These are phyloP conservation scores for Cryptosporidium muris DNA, from an alignment of 169 alveolate species.

Conservation along the genomic window DNA sequence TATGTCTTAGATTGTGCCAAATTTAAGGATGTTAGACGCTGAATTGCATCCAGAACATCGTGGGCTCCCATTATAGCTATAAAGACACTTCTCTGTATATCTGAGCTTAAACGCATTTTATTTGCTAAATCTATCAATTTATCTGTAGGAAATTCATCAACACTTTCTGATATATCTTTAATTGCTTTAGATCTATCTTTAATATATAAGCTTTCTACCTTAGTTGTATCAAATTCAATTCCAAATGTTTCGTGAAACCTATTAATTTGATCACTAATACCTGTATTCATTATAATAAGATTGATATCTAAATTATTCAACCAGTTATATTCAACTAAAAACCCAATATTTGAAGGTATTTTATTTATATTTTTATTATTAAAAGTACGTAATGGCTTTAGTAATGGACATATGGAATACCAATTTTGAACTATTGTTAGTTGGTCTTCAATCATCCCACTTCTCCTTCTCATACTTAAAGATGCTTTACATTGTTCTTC, in stretches of 20 bases:
- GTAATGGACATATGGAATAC: slow-evolving; percentile 8
- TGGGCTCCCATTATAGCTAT: slow-evolving; percentile 43
- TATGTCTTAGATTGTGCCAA: slow-evolving; percentile 16
- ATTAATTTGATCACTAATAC: neutral
- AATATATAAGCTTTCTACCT: too few species aligned
- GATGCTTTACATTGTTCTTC: slow-evolving; percentile 1
- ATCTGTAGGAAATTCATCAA: neutral
- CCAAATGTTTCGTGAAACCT: slow-evolving; percentile 1
- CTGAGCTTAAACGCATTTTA: slow-evolving; percentile 43
- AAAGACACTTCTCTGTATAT: slow-evolving; percentile 66
- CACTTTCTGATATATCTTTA: neutral
- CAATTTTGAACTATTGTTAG: slow-evolving; percentile 24
- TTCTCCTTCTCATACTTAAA: slow-evolving; percentile 9
- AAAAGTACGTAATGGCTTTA: neutral
- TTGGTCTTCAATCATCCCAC: slow-evolving; percentile 50
- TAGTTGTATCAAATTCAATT: neutral
- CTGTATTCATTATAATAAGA: neutral
- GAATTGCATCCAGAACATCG: slow-evolving; percentile 43
- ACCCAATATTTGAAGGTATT: slow-evolving; percentile 28
- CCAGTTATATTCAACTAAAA: slow-evolving; percentile 42
- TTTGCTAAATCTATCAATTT: slow-evolving; percentile 32
- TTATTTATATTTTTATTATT: slow-evolving; percentile 2
- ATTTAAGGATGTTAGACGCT: slow-evolving; percentile 33
- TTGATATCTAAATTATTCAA: neutral
- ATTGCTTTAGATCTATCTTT: too few species aligned